These are phyloP conservation scores for Annulohypoxylon moriforme DNA, from an alignment of 495 filamentous ascomycete genomes.

Conservation along the genomic window DNA sequence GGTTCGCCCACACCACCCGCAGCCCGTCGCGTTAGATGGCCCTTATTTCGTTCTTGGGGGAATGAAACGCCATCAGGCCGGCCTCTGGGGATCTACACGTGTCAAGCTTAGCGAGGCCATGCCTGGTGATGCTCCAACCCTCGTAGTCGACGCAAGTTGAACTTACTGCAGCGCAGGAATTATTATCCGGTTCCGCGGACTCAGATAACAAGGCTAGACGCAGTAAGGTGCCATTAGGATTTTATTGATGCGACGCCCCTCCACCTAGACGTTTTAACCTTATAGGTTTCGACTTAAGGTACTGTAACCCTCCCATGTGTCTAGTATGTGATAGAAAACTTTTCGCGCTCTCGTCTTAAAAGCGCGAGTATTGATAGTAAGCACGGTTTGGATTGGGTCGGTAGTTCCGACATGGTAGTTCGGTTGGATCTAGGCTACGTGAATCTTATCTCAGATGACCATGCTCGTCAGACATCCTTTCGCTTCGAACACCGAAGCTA, in stretches of 20 bases:
- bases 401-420: conserved; percentile 9
- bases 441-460: conserved; percentile 39
- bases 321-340: not conserved
- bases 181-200: not conserved
- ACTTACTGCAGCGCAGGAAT: conserved; percentile 8
- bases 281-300: conserved; percentile 40
- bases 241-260: conserved; percentile 8
- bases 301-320: conserved; percentile 18
- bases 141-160: not conserved
- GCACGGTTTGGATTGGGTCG: not conserved
- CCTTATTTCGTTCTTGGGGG: not conserved
- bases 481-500: conserved; percentile 13
- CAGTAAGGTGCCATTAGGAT: conserved; percentile 1
- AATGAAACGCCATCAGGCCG: not conserved
- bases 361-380: not conserved
- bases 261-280: conserved; percentile 19
- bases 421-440: conserved; percentile 10
- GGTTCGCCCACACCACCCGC: conserved; percentile 1
- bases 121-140: not conserved
- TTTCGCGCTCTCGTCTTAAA: conserved; percentile 11
- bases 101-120: conserved; percentile 2
- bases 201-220: not conserved
- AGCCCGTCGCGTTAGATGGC: conserved; percentile 15
- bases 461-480: conserved; percentile 22
- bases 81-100: not conserved